phyloP scores from a whole-genome alignment of 345 rosid genomes.

The Gynandropsis gynandra region DNA sequence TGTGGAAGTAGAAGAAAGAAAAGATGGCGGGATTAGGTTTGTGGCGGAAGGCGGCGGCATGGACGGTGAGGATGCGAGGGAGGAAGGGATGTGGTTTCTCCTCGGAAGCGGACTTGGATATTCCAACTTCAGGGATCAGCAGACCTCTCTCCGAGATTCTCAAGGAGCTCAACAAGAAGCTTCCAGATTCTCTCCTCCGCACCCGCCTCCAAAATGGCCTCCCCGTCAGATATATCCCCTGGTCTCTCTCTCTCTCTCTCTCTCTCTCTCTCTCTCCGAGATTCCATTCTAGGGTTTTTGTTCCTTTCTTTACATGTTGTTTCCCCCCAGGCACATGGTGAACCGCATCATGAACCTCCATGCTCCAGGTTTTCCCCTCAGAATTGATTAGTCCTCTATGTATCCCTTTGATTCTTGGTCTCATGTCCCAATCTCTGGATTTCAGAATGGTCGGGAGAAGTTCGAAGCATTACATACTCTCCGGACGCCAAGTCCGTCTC shows the following conservation, averaged over 20 bases:
- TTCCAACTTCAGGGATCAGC: constrained; percentile 62
- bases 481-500: constrained; percentile 71
- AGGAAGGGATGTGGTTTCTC: constrained; percentile 13
- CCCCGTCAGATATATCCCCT: constrained; percentile 64
- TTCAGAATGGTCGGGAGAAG: constrained; percentile 88
- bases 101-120: constrained; percentile 26
- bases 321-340: constrained; percentile 59
- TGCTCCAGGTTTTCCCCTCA: constrained; percentile 46
- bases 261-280: neutral
- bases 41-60: constrained; percentile 15
- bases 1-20: no score
- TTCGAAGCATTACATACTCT: constrained; percentile 64
- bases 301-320: constrained; percentile 5
- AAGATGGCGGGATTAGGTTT: constrained; percentile 24
- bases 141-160: constrained; percentile 64
- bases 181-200: constrained; percentile 53
- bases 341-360: constrained; percentile 77
- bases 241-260: constrained; percentile 33
- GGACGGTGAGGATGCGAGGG: constrained; percentile 18
- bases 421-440: constrained; percentile 1
- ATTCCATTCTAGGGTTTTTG: neutral
- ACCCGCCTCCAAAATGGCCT: constrained; percentile 55
- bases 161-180: constrained; percentile 68
- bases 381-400: neutral
- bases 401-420: constrained; percentile 7